Conservation (phyloP, 2,329 filamentous ascomycete species). For the Coniochaeta prunicola region DNA sequence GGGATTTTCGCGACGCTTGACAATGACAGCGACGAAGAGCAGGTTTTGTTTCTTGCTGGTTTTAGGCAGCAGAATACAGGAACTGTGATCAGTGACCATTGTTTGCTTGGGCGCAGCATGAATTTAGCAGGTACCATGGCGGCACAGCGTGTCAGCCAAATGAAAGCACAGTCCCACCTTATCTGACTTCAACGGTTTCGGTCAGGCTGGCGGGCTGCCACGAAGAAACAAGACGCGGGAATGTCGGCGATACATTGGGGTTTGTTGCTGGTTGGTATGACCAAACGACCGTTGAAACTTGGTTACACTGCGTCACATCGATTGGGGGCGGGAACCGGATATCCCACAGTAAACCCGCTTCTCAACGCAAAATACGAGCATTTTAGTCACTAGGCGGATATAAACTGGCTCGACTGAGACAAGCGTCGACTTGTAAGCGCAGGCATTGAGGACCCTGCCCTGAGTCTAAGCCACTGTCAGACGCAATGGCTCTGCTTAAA, state of each 20-base stretch:
- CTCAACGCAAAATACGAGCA: not conserved
- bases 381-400: not conserved
- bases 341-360: not conserved
- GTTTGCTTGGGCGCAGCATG: not conserved
- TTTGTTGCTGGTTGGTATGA: not conserved
- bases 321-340: not conserved
- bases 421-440: not conserved
- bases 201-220: not conserved
- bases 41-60: not conserved
- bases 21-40: not conserved
- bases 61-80: not conserved
- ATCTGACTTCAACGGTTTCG: not conserved
- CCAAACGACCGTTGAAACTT: not conserved
- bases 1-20: not conserved
- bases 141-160: not conserved
- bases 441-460: not conserved
- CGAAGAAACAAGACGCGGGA: not conserved
- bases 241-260: not conserved
- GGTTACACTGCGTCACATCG: not conserved
- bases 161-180: not conserved
- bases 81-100: too few relatives aligned
- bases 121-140: not conserved
- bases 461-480: not conserved
- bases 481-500: too few relatives aligned
- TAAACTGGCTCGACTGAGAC: not conserved